Conservation (phyloP, 371 early-diverging fungal genomes). For the Syncephalastrum racemosum region DNA sequence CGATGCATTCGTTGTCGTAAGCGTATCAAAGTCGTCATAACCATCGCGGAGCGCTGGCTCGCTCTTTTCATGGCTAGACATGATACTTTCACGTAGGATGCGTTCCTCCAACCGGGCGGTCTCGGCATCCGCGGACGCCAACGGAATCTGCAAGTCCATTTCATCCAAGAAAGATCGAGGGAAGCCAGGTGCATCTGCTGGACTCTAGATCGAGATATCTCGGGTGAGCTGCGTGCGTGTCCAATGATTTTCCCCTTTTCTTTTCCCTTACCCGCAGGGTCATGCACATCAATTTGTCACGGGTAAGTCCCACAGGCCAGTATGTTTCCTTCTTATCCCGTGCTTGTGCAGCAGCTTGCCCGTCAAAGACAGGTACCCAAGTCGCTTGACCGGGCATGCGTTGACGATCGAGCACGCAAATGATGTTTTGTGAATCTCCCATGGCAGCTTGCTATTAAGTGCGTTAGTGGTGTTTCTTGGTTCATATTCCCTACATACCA, state of each 20-base stretch:
- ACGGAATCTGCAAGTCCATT: constrained; percentile 71
- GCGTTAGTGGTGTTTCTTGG: constrained; percentile 16
- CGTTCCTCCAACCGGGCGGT: constrained; percentile 64
- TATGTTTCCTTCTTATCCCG: constrained; percentile 47
- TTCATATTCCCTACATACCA: constrained; percentile 32
- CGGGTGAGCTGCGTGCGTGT: no score
- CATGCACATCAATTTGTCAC: constrained; percentile 61
- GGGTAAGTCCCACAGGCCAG: constrained; percentile 79
- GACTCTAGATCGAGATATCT: no score
- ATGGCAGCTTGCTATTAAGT: constrained; percentile 54
- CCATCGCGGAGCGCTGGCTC: constrained; percentile 47
- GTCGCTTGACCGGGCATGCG: constrained; percentile 58
- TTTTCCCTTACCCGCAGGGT: constrained; percentile 52
- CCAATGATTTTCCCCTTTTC: no score
- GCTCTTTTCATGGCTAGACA: constrained; percentile 49
- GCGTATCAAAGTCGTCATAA: constrained; percentile 42
- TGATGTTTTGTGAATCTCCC: constrained; percentile 68
- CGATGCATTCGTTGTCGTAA: no score
- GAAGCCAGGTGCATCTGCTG: constrained; percentile 59
- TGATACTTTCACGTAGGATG: constrained; percentile 42
- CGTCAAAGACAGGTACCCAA: constrained; percentile 81
- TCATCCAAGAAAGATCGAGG: constrained; percentile 79
- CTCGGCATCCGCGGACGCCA: constrained; percentile 53
- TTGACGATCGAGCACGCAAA: constrained; percentile 60
- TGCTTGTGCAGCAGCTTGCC: constrained; percentile 26